Percentiles rank a stretch among this genome's conserved stretches.
phyloP scores from a whole-genome alignment of 352 stramenopile species.

The Pythium myriotylum region DNA sequence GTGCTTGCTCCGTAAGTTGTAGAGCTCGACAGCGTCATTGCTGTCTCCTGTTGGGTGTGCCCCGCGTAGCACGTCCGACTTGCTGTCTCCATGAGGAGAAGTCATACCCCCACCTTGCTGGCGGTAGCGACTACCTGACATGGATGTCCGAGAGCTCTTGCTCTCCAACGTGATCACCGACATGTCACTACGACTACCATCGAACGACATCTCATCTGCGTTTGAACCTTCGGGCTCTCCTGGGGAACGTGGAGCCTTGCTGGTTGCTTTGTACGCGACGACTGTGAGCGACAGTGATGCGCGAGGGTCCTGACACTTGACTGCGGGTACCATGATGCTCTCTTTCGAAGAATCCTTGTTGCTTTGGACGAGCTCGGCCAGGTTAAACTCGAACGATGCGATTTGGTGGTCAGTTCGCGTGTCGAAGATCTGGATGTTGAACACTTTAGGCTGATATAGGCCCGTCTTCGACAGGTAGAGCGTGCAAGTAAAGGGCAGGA shows the following conservation, averaged over 20 bases:
- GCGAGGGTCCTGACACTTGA: conserved; percentile 65
- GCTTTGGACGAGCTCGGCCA: conserved; percentile 64
- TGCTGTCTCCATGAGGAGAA: conserved; percentile 22
- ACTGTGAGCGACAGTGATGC: conserved; percentile 67
- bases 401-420: conserved; percentile 54
- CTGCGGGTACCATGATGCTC: conserved; percentile 51
- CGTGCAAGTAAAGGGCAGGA: conserved; percentile 72
- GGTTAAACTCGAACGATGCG: conserved; percentile 68
- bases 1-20: conserved; percentile 31
- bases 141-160: conserved; percentile 49
- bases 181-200: conserved; percentile 61
- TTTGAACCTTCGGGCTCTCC: conserved; percentile 26
- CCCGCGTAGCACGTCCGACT: conserved; percentile 24
- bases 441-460: conserved; percentile 70
- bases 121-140: conserved; percentile 23
- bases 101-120: conserved; percentile 8
- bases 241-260: conserved; percentile 5
- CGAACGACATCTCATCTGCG: conserved; percentile 52
- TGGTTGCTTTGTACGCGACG: conserved; percentile 52
- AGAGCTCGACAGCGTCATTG: conserved; percentile 29
- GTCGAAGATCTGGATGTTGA: conserved; percentile 68
- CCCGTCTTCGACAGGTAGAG: conserved; percentile 78
- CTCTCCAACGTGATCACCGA: conserved; percentile 64
- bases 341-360: conserved; percentile 68
- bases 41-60: conserved; percentile 15